phyloP scores from a whole-genome alignment of 2,329 filamentous ascomycete species.

The Pleomassaria siparia region DNA sequence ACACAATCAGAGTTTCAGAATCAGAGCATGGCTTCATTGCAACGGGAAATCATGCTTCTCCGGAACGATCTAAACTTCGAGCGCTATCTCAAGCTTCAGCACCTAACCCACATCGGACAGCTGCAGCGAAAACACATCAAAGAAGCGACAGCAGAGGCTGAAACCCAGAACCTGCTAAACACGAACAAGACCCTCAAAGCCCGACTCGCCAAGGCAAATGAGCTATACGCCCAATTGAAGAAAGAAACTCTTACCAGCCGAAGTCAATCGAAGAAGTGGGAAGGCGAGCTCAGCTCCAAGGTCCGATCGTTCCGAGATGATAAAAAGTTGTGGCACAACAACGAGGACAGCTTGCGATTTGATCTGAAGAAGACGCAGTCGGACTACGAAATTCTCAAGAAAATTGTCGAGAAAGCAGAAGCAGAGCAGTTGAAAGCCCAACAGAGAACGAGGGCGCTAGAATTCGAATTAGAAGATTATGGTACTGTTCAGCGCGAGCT shows the following conservation, averaged over 20 bases:
- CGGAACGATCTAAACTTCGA: constrained; percentile 84
- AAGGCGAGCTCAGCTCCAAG: constrained; percentile 68
- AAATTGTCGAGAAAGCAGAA: constrained; percentile 68
- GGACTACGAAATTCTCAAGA: constrained; percentile 66
- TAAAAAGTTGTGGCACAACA: constrained; percentile 63
- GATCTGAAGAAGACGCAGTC: constrained; percentile 60
- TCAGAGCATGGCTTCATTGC: constrained; percentile 54
- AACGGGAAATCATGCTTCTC: constrained; percentile 73
- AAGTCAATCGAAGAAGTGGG: constrained; percentile 75
- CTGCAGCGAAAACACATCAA: constrained; percentile 72
- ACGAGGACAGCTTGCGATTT: constrained; percentile 58
- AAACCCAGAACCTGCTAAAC: constrained; percentile 79
- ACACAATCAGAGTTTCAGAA: constrained; percentile 32
- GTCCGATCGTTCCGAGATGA: constrained; percentile 68
- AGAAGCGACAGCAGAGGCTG: constrained; percentile 76
- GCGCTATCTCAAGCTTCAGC: constrained; percentile 79
- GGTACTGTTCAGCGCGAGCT: constrained; percentile 44
- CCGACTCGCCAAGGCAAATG: constrained; percentile 72
- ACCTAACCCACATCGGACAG: constrained; percentile 78
- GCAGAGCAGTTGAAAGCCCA: constrained; percentile 60
- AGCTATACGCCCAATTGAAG: constrained; percentile 67
- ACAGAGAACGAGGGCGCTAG: constrained; percentile 57
- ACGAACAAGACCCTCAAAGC: constrained; percentile 73
- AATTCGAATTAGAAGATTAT: constrained; percentile 65
- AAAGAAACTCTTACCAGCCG: constrained; percentile 73